Evolutionary conservation across 2,329 filamentous ascomycete species (phyloP).

Genomic region (Penicillium italicum): DNA sequence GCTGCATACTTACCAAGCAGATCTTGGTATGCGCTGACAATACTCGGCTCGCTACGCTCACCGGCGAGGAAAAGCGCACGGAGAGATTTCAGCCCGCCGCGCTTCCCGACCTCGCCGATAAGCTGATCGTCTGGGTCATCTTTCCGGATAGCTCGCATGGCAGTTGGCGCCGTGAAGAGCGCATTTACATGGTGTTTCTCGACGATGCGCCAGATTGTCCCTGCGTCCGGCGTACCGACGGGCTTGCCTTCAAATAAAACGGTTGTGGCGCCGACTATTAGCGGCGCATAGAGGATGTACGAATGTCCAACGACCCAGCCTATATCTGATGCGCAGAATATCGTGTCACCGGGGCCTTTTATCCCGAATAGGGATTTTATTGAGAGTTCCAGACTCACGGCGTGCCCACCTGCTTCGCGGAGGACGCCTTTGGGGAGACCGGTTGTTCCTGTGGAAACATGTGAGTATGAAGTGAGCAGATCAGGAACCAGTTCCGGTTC

Average conservation of each 20-base stretch:
- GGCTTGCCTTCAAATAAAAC: slow-evolving; percentile 94
- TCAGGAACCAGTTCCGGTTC: no score
- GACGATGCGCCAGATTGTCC: slow-evolving; percentile 82
- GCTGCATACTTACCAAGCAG: slow-evolving; percentile 66
- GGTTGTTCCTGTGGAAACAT: slow-evolving; percentile 60
- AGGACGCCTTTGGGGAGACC: slow-evolving; percentile 79
- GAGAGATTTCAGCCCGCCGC: slow-evolving; percentile 68
- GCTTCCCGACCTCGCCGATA: slow-evolving; percentile 60
- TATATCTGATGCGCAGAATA: slow-evolving; percentile 78
- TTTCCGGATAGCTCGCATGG: slow-evolving; percentile 78
- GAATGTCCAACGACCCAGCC: slow-evolving; percentile 87
- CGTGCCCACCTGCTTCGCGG: slow-evolving; percentile 79
- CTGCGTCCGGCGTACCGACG: slow-evolving; percentile 79
- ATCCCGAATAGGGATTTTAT: slow-evolving; percentile 81
- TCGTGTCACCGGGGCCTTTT: slow-evolving; percentile 76
- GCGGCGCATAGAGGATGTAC: slow-evolving; percentile 85
- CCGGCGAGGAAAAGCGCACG: slow-evolving; percentile 80
- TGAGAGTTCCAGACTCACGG: slow-evolving; percentile 76
- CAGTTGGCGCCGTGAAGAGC: slow-evolving; percentile 82
- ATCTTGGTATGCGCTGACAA: slow-evolving; percentile 75
- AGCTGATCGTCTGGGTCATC: slow-evolving; percentile 73
- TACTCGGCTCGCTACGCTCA: slow-evolving; percentile 82
- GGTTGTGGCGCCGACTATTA: slow-evolving; percentile 79
- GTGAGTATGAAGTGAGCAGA: not conserved
- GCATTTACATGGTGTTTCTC: slow-evolving; percentile 81